These are phyloP conservation scores for Pyrus hybrid DNA, from an alignment of 331 rosid genomes.

Conservation along the genomic window DNA sequence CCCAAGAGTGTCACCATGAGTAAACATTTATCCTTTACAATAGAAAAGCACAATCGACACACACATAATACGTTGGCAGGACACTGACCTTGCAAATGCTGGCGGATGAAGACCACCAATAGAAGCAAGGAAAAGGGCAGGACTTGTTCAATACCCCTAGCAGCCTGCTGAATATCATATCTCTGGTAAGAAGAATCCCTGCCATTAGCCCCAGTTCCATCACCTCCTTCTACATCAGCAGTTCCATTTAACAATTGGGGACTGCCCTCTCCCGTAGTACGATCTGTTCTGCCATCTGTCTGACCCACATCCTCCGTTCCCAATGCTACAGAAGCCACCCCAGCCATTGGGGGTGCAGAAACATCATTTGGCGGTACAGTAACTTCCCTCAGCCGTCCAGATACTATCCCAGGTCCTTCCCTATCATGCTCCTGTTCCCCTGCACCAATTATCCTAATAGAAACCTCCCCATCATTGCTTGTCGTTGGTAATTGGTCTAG, in stretches of 20 bases:
- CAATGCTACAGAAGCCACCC: constrained; percentile 17
- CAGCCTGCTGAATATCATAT: constrained; percentile 96
- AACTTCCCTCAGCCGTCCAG: constrained; percentile 37
- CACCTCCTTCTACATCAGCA: constrained; percentile 39
- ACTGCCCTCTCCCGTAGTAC: constrained; percentile 36
- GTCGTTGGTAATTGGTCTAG: constrained; percentile 16
- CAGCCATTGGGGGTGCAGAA: constrained; percentile 16
- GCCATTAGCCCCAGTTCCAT: constrained; percentile 46
- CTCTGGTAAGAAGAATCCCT: constrained; percentile 96
- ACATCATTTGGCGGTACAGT: constrained; percentile 23
- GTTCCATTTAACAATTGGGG: constrained; percentile 25
- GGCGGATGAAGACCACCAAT: constrained; percentile 90
- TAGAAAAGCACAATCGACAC: not conserved
- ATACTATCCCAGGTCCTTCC: constrained; percentile 47
- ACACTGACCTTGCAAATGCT: constrained; percentile 82
- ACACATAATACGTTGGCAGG: not conserved
- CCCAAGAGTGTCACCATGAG: not conserved
- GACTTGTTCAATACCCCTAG: constrained; percentile 91
- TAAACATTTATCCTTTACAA: not conserved
- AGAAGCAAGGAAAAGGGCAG: constrained; percentile 91
- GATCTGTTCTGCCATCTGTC: constrained; percentile 30
- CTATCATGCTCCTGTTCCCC: constrained; percentile 49
- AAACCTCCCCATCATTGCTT: constrained; percentile 66
- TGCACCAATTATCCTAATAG: constrained; percentile 73
- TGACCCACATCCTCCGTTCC: constrained; percentile 4